Evolutionary conservation across 768 basidiomycete genomes (phyloP), one percentile per base, ranked within the genome.

Genomic region (Boletus barrowsii): DNA sequence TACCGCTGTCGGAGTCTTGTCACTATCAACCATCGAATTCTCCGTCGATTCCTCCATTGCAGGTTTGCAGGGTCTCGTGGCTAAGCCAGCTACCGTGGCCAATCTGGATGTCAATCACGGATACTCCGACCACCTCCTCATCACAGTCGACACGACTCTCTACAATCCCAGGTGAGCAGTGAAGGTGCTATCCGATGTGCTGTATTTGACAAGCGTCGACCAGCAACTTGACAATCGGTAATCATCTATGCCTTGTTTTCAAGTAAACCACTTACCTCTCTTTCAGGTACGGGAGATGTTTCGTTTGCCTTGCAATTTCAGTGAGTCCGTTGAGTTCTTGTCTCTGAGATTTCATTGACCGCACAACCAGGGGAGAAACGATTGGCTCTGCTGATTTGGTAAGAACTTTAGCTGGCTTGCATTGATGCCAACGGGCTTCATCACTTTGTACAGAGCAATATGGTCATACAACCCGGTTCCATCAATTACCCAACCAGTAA

Each of bases 101-200:
- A 73, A 79, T 57, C 70, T 89, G 47, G 86, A 88, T 56, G 86
- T 88, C 29, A 80, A 78, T 39, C 85, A 83, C 49, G 87, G 87
- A 8, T 88, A 80, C 72, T 54, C 80, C 0, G 78, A 84, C 62
- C 83, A 76, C 65, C 73, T 90, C n/a, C 74, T 88, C 47, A 88
- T 90, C 71, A 86, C 77, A 61, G 81, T 82, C 13, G 72, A 80
- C 41, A 81, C 82, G 18, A 72, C 75, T 2, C 68, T 88, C 22
- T 86, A 80, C 65, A 88, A 88, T 54, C 87, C 87, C 13, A 86
- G 81, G 82, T 82, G 58, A 57, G 71, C 47, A 24, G 15, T 44
- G 7, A 10, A 11, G 1, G 15, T 45, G 22, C 30, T 20, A 40
- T 39, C 51, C 11, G 9, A 5, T 44, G 55, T 33, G 20, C 33